phyloP scores from a whole-genome alignment of 345 rosid genomes.

The Lagerstroemia speciosa region DNA sequence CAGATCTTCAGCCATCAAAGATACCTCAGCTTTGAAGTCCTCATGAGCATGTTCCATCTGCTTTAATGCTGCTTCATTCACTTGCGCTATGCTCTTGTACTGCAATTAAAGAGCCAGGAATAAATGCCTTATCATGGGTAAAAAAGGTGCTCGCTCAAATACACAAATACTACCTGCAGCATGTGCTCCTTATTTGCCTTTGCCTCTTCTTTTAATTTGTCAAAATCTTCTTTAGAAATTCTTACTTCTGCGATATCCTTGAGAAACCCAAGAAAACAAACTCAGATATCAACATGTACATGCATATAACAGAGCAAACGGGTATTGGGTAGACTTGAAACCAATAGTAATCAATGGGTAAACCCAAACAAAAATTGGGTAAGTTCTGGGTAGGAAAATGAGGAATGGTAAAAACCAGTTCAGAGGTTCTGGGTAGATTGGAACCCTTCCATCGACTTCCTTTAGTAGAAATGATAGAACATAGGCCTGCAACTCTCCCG shows the following conservation, averaged over 20 bases:
- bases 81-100: slow-evolving; percentile 93
- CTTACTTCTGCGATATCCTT: slow-evolving; percentile 46
- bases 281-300: background rate
- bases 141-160: slow-evolving; percentile 1
- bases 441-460: too few relatives aligned
- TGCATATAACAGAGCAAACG: background rate
- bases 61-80: slow-evolving; percentile 80
- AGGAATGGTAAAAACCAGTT: too few relatives aligned
- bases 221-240: slow-evolving; percentile 53
- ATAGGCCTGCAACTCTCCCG: too few relatives aligned
- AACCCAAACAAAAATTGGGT: too few relatives aligned
- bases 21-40: slow-evolving; percentile 70
- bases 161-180: slow-evolving; percentile 59
- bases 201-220: slow-evolving; percentile 67
- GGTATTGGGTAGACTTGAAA: too few relatives aligned
- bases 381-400: too few relatives aligned
- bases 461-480: too few relatives aligned
- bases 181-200: slow-evolving; percentile 80
- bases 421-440: too few relatives aligned
- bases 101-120: slow-evolving; percentile 20
- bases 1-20: background rate
- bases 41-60: slow-evolving; percentile 91
- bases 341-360: too few relatives aligned
- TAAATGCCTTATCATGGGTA: slow-evolving; percentile 2
- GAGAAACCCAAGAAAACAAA: background rate